Evolutionary conservation across 192 early-diverging fungal genomes (phyloP).

Genomic region (Phycomyces nitens): DNA sequence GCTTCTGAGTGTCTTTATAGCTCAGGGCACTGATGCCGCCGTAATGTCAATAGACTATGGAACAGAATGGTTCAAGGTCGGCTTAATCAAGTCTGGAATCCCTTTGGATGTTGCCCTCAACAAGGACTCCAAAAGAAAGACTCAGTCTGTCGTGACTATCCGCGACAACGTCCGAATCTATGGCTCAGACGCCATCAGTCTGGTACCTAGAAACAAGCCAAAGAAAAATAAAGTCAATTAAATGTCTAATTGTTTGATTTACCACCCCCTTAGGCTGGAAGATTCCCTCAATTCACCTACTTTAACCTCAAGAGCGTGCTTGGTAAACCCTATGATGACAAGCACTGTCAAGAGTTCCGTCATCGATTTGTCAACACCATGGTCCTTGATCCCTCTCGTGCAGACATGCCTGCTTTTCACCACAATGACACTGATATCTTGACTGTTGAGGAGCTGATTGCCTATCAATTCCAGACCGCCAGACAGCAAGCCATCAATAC

Average conservation of each 20-base stretch:
- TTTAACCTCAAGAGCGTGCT: constrained; percentile 81
- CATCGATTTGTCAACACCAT: constrained; percentile 75
- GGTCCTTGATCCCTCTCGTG: constrained; percentile 59
- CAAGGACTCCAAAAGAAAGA: constrained; percentile 93
- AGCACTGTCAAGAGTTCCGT: constrained; percentile 65
- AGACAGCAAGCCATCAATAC: constrained; percentile 76
- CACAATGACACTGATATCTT: constrained; percentile 52
- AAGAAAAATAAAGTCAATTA: too few species aligned
- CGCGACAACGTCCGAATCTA: constrained; percentile 81
- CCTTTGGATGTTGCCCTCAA: constrained; percentile 95
- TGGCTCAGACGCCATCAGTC: constrained; percentile 79
- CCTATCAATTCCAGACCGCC: constrained; percentile 89
- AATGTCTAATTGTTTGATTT: background rate
- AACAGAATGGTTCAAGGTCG: constrained; percentile 96
- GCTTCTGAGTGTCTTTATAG: constrained; percentile 27
- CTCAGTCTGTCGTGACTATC: constrained; percentile 75
- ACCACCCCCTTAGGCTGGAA: constrained; percentile 62
- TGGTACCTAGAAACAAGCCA: too few species aligned
- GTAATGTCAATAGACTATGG: constrained; percentile 97
- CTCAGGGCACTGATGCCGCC: constrained; percentile 42
- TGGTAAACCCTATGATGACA: constrained; percentile 74
- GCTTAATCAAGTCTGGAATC: constrained; percentile 85
- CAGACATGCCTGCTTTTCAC: constrained; percentile 65
- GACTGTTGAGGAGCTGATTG: constrained; percentile 86
- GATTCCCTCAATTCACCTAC: constrained; percentile 82